Evolutionary conservation across 78 protist genomes (phyloP).

Genomic region (Dictyostelium citrinum): DNA sequence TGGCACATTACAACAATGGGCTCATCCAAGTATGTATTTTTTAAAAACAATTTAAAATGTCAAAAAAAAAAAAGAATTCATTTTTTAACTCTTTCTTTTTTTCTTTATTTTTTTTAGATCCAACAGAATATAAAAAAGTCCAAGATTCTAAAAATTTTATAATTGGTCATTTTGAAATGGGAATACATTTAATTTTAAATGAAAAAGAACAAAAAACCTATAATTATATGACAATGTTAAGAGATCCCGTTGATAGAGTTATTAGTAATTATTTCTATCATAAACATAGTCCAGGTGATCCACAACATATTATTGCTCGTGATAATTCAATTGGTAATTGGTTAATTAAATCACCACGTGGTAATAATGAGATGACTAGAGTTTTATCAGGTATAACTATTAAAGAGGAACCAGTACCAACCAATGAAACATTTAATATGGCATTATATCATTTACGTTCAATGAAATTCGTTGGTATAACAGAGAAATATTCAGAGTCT

Average conservation of each 20-base stretch:
- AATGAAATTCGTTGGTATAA: constrained; percentile 40
- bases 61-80: neutral
- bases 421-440: neutral
- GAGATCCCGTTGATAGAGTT: constrained; percentile 55
- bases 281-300: neutral
- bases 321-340: neutral
- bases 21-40: neutral
- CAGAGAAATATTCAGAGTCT: constrained; percentile 26
- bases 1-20: neutral
- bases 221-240: constrained; percentile 30
- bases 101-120: neutral
- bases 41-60: too few relatives aligned
- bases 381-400: constrained; percentile 9
- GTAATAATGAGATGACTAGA: constrained; percentile 24
- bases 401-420: neutral
- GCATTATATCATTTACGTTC: constrained; percentile 6
- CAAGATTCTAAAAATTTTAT: neutral
- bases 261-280: constrained; percentile 24
- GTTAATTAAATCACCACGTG: constrained; percentile 8
- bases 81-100: neutral
- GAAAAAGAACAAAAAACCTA: neutral
- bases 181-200: neutral
- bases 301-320: neutral
- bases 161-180: neutral
- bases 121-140: neutral